Evolutionary conservation across 345 rosid species (phyloP).

Genomic region (Mallotus nudiflorus): DNA sequence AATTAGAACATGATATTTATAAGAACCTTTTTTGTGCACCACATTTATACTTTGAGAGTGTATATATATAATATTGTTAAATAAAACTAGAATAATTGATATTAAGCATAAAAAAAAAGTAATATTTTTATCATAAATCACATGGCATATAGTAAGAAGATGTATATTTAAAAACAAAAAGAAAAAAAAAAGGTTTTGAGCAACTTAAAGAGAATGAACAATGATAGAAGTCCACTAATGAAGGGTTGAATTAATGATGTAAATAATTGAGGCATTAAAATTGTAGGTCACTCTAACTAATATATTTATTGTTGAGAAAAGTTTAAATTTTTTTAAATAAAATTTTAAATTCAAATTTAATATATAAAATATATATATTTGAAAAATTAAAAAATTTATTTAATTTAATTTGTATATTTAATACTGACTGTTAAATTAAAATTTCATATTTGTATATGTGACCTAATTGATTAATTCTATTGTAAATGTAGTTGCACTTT

Average conservation of each 20-base stretch:
- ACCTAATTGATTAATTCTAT: too few relatives aligned
- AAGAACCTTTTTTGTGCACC: background rate
- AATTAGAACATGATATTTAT: background rate
- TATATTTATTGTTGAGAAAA: too few relatives aligned
- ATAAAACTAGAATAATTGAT: background rate
- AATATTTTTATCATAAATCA: conserved; percentile 11
- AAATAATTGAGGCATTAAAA: conserved; percentile 17
- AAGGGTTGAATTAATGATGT: background rate
- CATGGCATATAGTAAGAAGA: conserved; percentile 33
- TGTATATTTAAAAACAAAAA: background rate
- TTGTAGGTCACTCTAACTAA: conserved; percentile 28
- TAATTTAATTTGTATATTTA: too few relatives aligned
- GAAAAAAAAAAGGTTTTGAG: background rate
- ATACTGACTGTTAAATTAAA: too few relatives aligned
- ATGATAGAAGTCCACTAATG: conserved; percentile 19
- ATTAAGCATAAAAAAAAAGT: too few relatives aligned
- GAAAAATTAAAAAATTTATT: too few relatives aligned
- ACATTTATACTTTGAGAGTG: too few relatives aligned
- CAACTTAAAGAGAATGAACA: background rate
- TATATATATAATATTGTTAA: background rate
- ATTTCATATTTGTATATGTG: too few relatives aligned
- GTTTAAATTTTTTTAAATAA: too few relatives aligned
- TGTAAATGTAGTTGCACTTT: too few relatives aligned
- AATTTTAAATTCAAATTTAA: too few relatives aligned
- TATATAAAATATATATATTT: too few relatives aligned